phyloP scores from a whole-genome alignment of 1,139 yeast species.

The Taiozyma sp. region DNA sequence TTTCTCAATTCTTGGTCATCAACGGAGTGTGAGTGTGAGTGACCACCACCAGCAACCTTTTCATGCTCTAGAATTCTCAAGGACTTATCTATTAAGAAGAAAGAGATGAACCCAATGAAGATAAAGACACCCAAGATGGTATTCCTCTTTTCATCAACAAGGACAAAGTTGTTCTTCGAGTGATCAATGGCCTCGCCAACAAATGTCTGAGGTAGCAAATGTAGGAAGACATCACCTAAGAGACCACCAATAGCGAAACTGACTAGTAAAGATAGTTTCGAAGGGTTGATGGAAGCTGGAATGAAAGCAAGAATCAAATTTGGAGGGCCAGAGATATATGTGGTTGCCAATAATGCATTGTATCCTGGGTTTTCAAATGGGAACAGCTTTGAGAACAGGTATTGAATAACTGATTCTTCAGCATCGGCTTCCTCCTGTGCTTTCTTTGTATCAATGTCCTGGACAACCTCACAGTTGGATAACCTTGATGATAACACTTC shows the following conservation, averaged over 20 bases:
- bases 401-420: conserved; percentile 25
- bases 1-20: conserved; percentile 19
- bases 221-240: conserved; percentile 64
- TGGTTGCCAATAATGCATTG: conserved; percentile 58
- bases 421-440: conserved; percentile 17
- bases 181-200: conserved; percentile 44
- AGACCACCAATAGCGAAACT: conserved; percentile 70
- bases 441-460: conserved; percentile 26
- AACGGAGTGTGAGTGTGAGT: conserved; percentile 36
- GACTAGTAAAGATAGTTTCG: conserved; percentile 44
- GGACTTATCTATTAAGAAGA: conserved; percentile 52
- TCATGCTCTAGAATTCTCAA: conserved; percentile 45
- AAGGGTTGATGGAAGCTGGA: conserved; percentile 44
- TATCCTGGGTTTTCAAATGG: conserved; percentile 47
- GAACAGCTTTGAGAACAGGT: conserved; percentile 37
- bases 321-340: conserved; percentile 60
- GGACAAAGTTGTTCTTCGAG: conserved; percentile 33
- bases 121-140: conserved; percentile 46
- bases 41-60: conserved; percentile 32
- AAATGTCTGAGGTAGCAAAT: conserved; percentile 59
- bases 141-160: conserved; percentile 45
- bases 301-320: conserved; percentile 47
- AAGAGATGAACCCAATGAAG: conserved; percentile 51
- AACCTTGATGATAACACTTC: conserved; percentile 25
- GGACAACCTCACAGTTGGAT: conserved; percentile 33